These are phyloP conservation scores for Scedosporium apiospermum DNA, from an alignment of 2,329 filamentous ascomycete genomes.

Conservation along the genomic window DNA sequence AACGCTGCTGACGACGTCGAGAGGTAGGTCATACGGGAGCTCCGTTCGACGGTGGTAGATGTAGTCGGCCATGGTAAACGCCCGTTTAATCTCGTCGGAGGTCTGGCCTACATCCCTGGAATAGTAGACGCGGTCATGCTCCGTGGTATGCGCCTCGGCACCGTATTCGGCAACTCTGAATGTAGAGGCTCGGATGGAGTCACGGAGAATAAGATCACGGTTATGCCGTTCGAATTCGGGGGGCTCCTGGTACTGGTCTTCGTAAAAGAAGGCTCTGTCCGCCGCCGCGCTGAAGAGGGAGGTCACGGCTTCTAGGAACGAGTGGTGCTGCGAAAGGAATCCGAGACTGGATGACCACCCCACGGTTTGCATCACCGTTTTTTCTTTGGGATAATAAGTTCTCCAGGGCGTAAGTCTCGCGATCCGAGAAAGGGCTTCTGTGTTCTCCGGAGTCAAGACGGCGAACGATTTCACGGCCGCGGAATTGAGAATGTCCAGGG, in stretches of 20 bases:
- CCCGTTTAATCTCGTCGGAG: not conserved
- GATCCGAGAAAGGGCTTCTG: slow-evolving; percentile 25
- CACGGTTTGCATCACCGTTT: slow-evolving; percentile 35
- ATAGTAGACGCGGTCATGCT: slow-evolving; percentile 9
- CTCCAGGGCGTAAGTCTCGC: slow-evolving; percentile 30
- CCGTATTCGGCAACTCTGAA: slow-evolving; percentile 18
- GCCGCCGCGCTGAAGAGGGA: slow-evolving; percentile 19
- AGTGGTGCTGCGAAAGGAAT: slow-evolving; percentile 33
- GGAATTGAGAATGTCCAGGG: slow-evolving; percentile 36
- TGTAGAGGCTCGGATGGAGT: slow-evolving; percentile 29
- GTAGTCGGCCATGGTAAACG: not conserved
- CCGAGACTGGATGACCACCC: slow-evolving; percentile 29
- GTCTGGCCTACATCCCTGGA: not conserved
- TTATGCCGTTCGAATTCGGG: not conserved
- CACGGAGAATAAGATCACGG: slow-evolving; percentile 11
- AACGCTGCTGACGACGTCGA: not conserved
- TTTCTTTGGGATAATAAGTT: slow-evolving; percentile 31
- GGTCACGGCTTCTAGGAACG: slow-evolving; percentile 25
- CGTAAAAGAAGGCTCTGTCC: not conserved
- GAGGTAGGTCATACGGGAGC: not conserved
- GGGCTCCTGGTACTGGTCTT: not conserved
- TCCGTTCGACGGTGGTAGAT: not conserved
- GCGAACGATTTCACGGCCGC: slow-evolving; percentile 39
- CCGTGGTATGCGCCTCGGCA: slow-evolving; percentile 12
- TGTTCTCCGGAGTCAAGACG: slow-evolving; percentile 23